These are phyloP conservation scores for Penstemon eatonii DNA, from an alignment of 257 asterid genomes.

Conservation along the genomic window DNA sequence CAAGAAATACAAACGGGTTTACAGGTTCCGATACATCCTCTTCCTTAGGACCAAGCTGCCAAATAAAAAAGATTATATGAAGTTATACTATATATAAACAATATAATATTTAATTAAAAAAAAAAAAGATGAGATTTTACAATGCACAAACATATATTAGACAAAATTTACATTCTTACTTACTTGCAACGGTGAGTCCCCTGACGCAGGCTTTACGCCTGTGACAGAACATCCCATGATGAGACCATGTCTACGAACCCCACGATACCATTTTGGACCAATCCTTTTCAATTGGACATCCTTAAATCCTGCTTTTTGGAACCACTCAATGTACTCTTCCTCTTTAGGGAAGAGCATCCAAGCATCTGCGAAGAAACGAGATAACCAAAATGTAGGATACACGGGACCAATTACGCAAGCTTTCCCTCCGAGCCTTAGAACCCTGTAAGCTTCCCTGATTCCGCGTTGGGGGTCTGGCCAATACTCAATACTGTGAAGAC, in stretches of 20 bases:
- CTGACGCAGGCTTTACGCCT: slow-evolving; percentile 79
- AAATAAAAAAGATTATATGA: neutral
- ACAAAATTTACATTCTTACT: slow-evolving; percentile 21
- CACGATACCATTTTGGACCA: slow-evolving; percentile 99
- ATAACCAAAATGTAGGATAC: slow-evolving; percentile 84
- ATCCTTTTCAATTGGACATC: slow-evolving; percentile 87
- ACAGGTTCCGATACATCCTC: slow-evolving; percentile 77
- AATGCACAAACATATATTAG: too few species aligned
- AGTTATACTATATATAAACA: too few species aligned
- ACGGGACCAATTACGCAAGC: slow-evolving; percentile 96
- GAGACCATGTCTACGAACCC: slow-evolving; percentile 92
- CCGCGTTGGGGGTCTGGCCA: slow-evolving; percentile 99
- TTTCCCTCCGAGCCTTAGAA: slow-evolving; percentile 79
- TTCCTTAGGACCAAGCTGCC: slow-evolving; percentile 86
- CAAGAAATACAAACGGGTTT: slow-evolving; percentile 59
- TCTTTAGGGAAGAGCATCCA: slow-evolving; percentile 99
- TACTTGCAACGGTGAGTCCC: slow-evolving; percentile 96
- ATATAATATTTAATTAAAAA: too few species aligned
- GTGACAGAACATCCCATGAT: slow-evolving; percentile 99
- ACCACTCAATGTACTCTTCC: slow-evolving; percentile 97
- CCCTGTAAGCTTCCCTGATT: slow-evolving; percentile 90
- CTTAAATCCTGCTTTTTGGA: slow-evolving; percentile 83
- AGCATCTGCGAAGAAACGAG: slow-evolving; percentile 88
- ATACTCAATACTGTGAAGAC: slow-evolving; percentile 73
- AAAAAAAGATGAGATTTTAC: too few species aligned